Base-by-base conservation (phyloP, 495 filamentous ascomycete genomes). In the Zalerion maritima region DNA sequence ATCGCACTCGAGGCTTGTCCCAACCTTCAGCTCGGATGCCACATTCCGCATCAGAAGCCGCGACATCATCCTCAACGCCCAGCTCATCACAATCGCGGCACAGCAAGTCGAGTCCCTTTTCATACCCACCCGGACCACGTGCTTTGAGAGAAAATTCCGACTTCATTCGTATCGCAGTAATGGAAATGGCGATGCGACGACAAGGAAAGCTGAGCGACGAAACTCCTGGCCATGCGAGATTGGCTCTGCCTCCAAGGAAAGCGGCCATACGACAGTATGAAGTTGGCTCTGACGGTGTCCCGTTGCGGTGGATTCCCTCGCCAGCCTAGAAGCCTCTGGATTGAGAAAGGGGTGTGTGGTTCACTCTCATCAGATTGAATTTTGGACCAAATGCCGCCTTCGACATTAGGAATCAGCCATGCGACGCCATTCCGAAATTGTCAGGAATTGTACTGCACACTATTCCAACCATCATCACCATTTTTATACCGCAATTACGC, bases 131-230 rank as follows among this genome's bases (percentile, higher is more conserved):
- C 4, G 58, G 59, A 0, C 55, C 78, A 7, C 73, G 89, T 9
- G 89, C 94, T 49, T 72, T 82, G 39, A 71, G 89, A 21, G 89
- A 97, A 49, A 97, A 97, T 47, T 71, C 78, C 14, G 78, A 94
- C 40, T 97, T 96, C 55, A 73, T 97, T 28, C 73, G 89, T 17
- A 76, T 96, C 43, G 81, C 91, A 16, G 87, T 94, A 31, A 65
- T 94, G 44, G 89, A 97, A 55, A 93, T 94, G 79, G 81, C 87
- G 35, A 97, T 97, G 89, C 77, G 86, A 18, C 75, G 82, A 42
- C 68, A 64, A 24, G 89, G 89, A 24, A 96, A 97, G 55, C 58
- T 97, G 33, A 81, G 83, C 41, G 79, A 87, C 26, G 75, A 77
- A 26, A 71, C 72, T n/a, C 77, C 78, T 22, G 81, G 85, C 6